phyloP scores from a whole-genome alignment of 257 asterid species.

The Apocynum venetum region DNA sequence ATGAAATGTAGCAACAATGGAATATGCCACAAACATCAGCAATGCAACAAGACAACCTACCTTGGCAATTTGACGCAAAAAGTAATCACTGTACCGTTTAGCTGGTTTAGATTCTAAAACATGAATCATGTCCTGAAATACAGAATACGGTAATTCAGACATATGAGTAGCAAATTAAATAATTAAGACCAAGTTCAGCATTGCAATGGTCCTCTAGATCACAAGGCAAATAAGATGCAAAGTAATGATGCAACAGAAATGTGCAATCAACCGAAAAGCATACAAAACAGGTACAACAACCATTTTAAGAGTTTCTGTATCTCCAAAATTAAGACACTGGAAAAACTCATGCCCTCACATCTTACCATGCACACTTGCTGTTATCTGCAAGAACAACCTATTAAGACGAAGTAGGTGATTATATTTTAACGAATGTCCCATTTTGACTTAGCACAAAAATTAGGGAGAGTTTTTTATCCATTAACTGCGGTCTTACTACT shows the following conservation, averaged over 20 bases:
- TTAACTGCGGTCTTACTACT: not conserved
- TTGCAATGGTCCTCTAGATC: not conserved
- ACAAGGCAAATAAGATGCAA: not conserved
- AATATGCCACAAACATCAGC: not conserved
- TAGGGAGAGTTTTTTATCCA: not conserved
- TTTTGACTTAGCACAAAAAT: not conserved
- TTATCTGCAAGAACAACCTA: not conserved
- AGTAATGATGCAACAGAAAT: not conserved
- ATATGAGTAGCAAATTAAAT: not conserved
- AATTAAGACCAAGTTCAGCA: not conserved
- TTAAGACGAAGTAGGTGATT: not conserved
- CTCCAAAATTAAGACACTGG: not conserved
- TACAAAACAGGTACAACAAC: not conserved
- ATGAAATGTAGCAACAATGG: not conserved
- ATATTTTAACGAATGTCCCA: not conserved
- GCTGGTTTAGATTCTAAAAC: conserved; percentile 58
- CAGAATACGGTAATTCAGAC: conserved; percentile 4
- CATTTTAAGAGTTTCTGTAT: not conserved
- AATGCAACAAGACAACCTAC: conserved; percentile 23
- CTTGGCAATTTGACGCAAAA: conserved; percentile 75
- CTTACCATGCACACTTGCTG: not conserved
- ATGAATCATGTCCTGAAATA: conserved; percentile 52
- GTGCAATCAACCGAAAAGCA: not conserved
- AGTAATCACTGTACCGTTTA: conserved; percentile 62
- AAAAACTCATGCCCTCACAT: not conserved